Evolutionary conservation across 164 flowering plant species (phyloP), one percentile per base, ranked within the genome.

Genomic region (Magnolia kwangsiensis): DNA sequence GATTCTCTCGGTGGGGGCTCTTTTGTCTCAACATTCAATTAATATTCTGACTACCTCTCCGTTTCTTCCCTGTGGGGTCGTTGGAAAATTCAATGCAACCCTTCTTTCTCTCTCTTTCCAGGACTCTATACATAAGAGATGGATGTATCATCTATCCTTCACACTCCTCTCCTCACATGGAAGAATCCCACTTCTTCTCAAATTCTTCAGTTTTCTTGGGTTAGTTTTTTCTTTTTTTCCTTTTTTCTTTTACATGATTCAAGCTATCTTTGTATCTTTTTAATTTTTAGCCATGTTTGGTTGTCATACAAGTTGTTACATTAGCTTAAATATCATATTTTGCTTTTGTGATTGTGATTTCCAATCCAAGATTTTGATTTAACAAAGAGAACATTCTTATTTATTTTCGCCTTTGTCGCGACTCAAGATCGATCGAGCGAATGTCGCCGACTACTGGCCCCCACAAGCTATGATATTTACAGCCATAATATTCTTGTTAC

Each of bases 21-120:
- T 21, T 49, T 50, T 50, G 55, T 50, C 20, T 45, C 58, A 70
- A 37, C 58, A 31, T 50, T 70, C 72, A 70, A 70, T 70, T 45
- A 70, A 70, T 70, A 70, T 70, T 70, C 72, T 70, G 49, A 70
- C 72, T 50, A 13, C 72, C 72, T n/a, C 72, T 29, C n/a, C 45
- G 72, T 50, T 45, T 31, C 51, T 70, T 70, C 45, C 24, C 45
- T 70, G 72, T 70, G 72, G 72, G 72, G 72, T 70, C 72, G 72
- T 70, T 70, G 72, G 45, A 50, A 49, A 70, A 70, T 29, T 68
- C 71, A 68, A 68, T 29, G 50, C 18, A 16, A 18, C 71, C 71
- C 31, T 37, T 31, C 31, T 31, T 11, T 68, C 71, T 19, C 45
- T 20, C 23, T 70, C 72, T 49, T n/a, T 20, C 58, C 24, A 2